These are phyloP conservation scores for Trichocladium uniseriatum DNA, from an alignment of 495 filamentous ascomycete species.

Conservation along the genomic window DNA sequence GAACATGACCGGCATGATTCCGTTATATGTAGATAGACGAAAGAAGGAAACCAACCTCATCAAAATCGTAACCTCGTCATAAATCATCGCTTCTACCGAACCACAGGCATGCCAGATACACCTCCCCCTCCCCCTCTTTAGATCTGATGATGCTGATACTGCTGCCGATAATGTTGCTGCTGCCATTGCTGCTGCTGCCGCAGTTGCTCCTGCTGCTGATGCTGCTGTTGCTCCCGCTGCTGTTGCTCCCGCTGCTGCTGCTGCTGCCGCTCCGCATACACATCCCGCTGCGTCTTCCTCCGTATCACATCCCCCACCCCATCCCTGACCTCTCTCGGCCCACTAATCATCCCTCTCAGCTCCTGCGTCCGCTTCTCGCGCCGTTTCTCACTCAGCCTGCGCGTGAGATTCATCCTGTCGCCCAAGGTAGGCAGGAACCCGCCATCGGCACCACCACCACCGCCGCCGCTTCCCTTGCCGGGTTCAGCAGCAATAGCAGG, in stretches of 20 bases:
- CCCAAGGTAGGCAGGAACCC: slow-evolving; percentile 28
- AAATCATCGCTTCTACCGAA: not conserved
- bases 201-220: not conserved
- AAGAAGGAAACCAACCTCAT: not conserved
- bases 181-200: too few relatives aligned
- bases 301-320: slow-evolving; percentile 45
- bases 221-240: slow-evolving; percentile 2
- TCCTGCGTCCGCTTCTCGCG: slow-evolving; percentile 56
- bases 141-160: too few relatives aligned
- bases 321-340: slow-evolving; percentile 40
- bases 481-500: not conserved
- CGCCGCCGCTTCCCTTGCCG: not conserved
- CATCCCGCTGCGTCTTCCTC: slow-evolving; percentile 21
- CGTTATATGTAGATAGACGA: slow-evolving; percentile 5
- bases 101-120: too few relatives aligned
- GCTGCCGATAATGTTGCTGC: too few relatives aligned
- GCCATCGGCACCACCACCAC: not conserved
- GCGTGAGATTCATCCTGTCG: slow-evolving; percentile 38
- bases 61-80: not conserved
- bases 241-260: not conserved
- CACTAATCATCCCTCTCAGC: slow-evolving; percentile 58
- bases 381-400: slow-evolving; percentile 50
- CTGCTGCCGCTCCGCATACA: not conserved
- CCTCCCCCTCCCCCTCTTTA: too few relatives aligned
- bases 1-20: slow-evolving; percentile 5